These are phyloP conservation scores for Gautieria morchelliformis DNA, from an alignment of 768 basidiomycete genomes.

Conservation along the genomic window DNA sequence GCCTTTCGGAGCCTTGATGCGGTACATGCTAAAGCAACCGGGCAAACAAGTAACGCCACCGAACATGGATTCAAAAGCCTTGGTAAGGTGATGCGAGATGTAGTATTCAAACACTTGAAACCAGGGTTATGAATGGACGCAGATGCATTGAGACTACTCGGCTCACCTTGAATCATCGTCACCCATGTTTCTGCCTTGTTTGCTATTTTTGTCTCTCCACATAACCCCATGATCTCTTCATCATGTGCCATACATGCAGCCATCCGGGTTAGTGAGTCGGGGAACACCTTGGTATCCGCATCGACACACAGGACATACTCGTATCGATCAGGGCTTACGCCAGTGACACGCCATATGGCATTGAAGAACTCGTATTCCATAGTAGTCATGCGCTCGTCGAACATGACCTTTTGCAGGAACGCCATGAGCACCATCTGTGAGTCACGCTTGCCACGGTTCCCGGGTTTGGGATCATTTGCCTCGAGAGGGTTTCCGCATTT, in stretches of 20 bases:
- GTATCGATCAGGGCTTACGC: slow-evolving; percentile 91
- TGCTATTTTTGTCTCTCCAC: slow-evolving; percentile 99
- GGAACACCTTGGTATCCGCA: slow-evolving; percentile 98
- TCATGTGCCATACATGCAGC: slow-evolving; percentile 94
- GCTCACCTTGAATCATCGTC: slow-evolving; percentile 97
- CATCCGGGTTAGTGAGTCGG: slow-evolving; percentile 95
- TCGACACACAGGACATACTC: slow-evolving; percentile 94
- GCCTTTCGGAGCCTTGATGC: slow-evolving; percentile 98
- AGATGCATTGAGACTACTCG: background rate
- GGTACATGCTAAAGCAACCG: slow-evolving; percentile 99
- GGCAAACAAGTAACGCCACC: slow-evolving; percentile 99
- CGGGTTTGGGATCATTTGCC: slow-evolving; percentile 82
- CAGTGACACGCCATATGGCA: slow-evolving; percentile 90
- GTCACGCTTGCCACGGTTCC: slow-evolving; percentile 98
- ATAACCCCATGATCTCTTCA: slow-evolving; percentile 96
- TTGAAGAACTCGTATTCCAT: slow-evolving; percentile 99
- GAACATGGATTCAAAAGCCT: slow-evolving; percentile 99
- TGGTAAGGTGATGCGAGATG: slow-evolving; percentile 97
- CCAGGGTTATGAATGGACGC: background rate
- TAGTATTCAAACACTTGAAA: slow-evolving; percentile 94
- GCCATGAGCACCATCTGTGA: slow-evolving; percentile 96
- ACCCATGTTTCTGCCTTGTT: slow-evolving; percentile 99
- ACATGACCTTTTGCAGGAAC: slow-evolving; percentile 99
- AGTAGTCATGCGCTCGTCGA: slow-evolving; percentile 99
- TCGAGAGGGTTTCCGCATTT: slow-evolving; percentile 94